phyloP scores from a whole-genome alignment of 2,329 filamentous ascomycete species.

The Colletotrichum tanaceti region DNA sequence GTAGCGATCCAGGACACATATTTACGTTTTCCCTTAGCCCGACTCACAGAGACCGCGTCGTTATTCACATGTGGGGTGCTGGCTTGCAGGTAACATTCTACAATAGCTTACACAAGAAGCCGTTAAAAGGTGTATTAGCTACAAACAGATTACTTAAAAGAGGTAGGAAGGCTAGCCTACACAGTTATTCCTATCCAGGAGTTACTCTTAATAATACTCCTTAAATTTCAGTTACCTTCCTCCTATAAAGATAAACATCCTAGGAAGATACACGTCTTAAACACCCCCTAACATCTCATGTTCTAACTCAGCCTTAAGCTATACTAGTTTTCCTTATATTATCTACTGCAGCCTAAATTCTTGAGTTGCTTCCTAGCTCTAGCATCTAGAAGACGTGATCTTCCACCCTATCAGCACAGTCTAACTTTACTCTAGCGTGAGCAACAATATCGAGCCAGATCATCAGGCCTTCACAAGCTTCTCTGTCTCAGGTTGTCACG shows the following conservation, averaged over 20 bases:
- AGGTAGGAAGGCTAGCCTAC: slow-evolving; percentile 8
- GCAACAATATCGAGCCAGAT: slow-evolving; percentile 17
- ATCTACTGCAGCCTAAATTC: slow-evolving; percentile 6
- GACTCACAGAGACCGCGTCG: not conserved
- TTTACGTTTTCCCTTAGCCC: not conserved
- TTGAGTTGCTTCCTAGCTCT: slow-evolving; percentile 1
- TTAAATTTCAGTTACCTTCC: slow-evolving; percentile 8
- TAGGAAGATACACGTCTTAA: slow-evolving; percentile 5
- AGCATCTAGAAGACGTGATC: slow-evolving; percentile 7
- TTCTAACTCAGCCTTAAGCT: slow-evolving; percentile 5
- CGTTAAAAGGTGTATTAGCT: slow-evolving; percentile 3
- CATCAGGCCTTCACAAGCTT: not conserved
- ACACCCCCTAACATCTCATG: slow-evolving; percentile 8
- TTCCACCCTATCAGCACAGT: slow-evolving; percentile 17
- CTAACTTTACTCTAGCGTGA: slow-evolving; percentile 8
- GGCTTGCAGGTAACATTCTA: not conserved
- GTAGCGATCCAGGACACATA: not conserved
- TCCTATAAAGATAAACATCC: slow-evolving; percentile 7
- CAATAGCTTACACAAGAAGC: not conserved
- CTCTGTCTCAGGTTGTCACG: not conserved
- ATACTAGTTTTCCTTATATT: slow-evolving; percentile 5
- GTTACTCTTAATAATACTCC: slow-evolving; percentile 3
- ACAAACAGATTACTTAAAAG: slow-evolving; percentile 6
- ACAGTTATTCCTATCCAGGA: slow-evolving; percentile 2
- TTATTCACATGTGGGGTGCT: not conserved